Evolutionary conservation across 78 protist species (phyloP), one percentile per base, ranked within the genome.

Genomic region (Chrysochromulina parva): DNA sequence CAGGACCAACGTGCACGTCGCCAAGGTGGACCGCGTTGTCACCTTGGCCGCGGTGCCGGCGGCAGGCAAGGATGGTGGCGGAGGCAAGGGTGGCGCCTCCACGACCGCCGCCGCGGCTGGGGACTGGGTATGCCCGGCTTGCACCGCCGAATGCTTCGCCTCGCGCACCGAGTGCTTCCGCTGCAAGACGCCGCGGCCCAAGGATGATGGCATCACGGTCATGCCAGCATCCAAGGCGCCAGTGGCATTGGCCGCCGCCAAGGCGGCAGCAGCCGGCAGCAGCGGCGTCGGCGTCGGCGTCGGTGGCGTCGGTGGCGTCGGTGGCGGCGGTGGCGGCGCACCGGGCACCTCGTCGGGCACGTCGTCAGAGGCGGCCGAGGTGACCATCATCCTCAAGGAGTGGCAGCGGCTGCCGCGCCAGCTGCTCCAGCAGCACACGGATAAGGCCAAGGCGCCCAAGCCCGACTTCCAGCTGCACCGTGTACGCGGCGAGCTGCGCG

Each of bases 381-480:
- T 24, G 80, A 16, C 55, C 7, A 4, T 74, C n/a, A n/a, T 74
- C 57, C 57, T 74, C 26, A 74, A 74, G 55, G 26, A 74, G 55
- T 74, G 82, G 82, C 82, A 74, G 82, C 82, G 82, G 55, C 19
- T 74, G 82, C 82, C 82, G 14, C 38, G 48, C 57, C 82, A 74
- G 82, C 55, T 74, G 82, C 82, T 74, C 20, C 82, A 74, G 82
- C 26, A 74, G 82, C 55, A 48, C 57, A 48, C 57, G 6, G 55
- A 74, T 4, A 58, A 58, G 62, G 24, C 7, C 24, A 74, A 74
- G 55, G 57, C 55, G 53, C 82, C 82, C 1, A 28, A 48, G 50
- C 82, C 82, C 2, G 57, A 48, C 28, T 74, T 48, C 24, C 14
- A 67, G 24, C 3, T 14, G 28, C 28, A n/a, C 50, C 28, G 62